phyloP scores from a whole-genome alignment of 2,329 filamentous ascomycete species.

The Epichloe festucae region DNA sequence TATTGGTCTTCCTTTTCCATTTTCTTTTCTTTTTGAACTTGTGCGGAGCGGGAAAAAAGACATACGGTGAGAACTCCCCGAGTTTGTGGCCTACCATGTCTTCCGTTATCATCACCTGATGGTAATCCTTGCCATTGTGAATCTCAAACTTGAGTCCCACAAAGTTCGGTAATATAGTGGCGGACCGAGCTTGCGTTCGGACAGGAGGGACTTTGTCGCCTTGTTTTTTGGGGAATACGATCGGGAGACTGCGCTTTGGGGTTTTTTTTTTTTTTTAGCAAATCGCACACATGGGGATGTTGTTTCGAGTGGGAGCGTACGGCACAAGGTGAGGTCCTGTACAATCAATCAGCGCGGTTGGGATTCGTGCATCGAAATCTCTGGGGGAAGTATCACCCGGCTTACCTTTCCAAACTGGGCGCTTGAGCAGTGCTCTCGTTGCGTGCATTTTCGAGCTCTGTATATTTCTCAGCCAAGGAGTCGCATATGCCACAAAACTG shows the following conservation, averaged over 20 bases:
- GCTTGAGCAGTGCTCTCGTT: constrained; percentile 54
- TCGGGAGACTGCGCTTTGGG: constrained; percentile 38
- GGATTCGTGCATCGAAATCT: neutral
- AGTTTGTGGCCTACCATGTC: constrained; percentile 96
- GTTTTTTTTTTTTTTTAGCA: neutral
- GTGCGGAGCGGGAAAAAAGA: constrained; percentile 12
- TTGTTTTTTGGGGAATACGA: constrained; percentile 42
- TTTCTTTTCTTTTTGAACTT: neutral
- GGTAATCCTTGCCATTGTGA: constrained; percentile 81
- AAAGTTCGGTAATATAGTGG: constrained; percentile 85
- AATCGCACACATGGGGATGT: constrained; percentile 5
- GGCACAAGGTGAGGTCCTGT: constrained; percentile 40
- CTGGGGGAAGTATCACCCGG: neutral
- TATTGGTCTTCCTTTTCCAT: neutral
- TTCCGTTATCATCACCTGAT: constrained; percentile 73
- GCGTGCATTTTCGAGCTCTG: constrained; percentile 44
- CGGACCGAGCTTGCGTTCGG: constrained; percentile 73
- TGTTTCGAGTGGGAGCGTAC: constrained; percentile 22
- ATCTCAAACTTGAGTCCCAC: constrained; percentile 82
- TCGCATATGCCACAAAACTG: too few relatives aligned
- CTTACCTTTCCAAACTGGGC: constrained; percentile 82
- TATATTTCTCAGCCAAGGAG: neutral
- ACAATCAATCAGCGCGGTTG: neutral
- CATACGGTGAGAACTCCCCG: constrained; percentile 82
- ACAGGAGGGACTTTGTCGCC: constrained; percentile 60